phyloP scores from a whole-genome alignment of 2,329 filamentous ascomycete genomes.

The Simplicillium sp. region DNA sequence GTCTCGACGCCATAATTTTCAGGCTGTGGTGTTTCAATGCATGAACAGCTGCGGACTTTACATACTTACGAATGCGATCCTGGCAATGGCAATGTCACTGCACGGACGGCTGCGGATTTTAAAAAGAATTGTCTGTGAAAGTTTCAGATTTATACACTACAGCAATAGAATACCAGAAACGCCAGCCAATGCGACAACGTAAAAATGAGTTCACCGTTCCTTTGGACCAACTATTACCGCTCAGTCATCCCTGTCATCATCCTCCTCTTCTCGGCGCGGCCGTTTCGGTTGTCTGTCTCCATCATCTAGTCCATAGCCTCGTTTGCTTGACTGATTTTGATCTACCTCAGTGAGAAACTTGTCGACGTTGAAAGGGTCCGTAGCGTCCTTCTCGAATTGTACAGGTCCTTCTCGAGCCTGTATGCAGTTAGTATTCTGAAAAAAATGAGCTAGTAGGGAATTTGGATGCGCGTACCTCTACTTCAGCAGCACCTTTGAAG shows the following conservation, averaged over 20 bases:
- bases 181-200: not conserved
- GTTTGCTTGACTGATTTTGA: conserved; percentile 54
- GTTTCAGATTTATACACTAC: not conserved
- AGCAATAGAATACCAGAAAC: not conserved
- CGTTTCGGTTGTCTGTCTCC: conserved; percentile 58
- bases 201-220: conserved; percentile 8
- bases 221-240: conserved; percentile 11
- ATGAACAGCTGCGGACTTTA: not conserved
- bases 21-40: no score
- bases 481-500: conserved; percentile 79
- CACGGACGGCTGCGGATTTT: not conserved
- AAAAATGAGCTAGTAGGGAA: conserved; percentile 1
- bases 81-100: no score
- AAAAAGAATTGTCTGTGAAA: not conserved
- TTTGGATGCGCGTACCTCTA: conserved; percentile 49
- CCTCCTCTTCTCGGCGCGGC: conserved; percentile 68
- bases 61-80: no score
- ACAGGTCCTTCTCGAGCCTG: conserved; percentile 81
- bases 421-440: conserved; percentile 17
- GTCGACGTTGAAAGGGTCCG: conserved; percentile 88
- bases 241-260: conserved; percentile 25
- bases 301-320: conserved; percentile 69
- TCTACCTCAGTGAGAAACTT: conserved; percentile 80
- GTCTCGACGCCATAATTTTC: no score
- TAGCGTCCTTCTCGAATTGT: conserved; percentile 83